A percentile compares a stretch with the other conserved stretches of the same genome.
Conservation (phyloP, 495 filamentous ascomycete species). For the Neurospora sp. region DNA sequence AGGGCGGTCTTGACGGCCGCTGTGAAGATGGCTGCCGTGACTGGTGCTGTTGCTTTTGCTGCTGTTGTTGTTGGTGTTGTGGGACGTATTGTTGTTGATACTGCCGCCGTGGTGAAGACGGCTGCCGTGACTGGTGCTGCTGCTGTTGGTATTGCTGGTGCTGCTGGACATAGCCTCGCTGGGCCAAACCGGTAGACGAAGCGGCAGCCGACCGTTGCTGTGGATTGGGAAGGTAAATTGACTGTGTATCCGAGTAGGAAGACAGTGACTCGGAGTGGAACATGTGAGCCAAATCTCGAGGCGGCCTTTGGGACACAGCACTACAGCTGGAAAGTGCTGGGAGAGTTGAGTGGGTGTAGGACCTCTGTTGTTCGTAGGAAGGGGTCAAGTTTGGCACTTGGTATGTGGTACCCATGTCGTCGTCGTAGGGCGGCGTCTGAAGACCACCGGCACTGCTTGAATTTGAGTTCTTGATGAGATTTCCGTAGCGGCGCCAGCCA, state of each 20-base stretch:
- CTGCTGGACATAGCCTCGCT: background rate
- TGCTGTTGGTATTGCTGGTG: slow-evolving; percentile 1
- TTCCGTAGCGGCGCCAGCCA: background rate
- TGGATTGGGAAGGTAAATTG: background rate
- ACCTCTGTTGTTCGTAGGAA: slow-evolving; percentile 29
- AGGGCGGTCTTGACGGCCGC: slow-evolving; percentile 23
- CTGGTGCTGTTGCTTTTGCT: slow-evolving; percentile 4
- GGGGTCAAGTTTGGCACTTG: slow-evolving; percentile 29
- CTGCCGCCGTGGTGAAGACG: slow-evolving; percentile 11
- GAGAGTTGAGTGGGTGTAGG: background rate
- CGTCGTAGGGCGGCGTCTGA: slow-evolving; percentile 40
- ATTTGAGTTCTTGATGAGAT: background rate
- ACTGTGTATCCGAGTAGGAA: slow-evolving; percentile 7
- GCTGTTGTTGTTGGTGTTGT: background rate
- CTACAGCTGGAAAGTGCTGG: background rate
- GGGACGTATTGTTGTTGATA: background rate
- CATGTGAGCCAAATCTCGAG: background rate
- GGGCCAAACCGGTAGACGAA: background rate
- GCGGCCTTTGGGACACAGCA: background rate
- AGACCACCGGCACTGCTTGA: slow-evolving; percentile 22
- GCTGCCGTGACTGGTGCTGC: slow-evolving; percentile 17
- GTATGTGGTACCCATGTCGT: slow-evolving; percentile 37
- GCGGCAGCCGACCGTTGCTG: background rate
- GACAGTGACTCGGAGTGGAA: background rate
- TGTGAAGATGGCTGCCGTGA: slow-evolving; percentile 18